Base-by-base conservation (phyloP, 108 stramenopile genomes). In the Parmales sp. region DNA sequence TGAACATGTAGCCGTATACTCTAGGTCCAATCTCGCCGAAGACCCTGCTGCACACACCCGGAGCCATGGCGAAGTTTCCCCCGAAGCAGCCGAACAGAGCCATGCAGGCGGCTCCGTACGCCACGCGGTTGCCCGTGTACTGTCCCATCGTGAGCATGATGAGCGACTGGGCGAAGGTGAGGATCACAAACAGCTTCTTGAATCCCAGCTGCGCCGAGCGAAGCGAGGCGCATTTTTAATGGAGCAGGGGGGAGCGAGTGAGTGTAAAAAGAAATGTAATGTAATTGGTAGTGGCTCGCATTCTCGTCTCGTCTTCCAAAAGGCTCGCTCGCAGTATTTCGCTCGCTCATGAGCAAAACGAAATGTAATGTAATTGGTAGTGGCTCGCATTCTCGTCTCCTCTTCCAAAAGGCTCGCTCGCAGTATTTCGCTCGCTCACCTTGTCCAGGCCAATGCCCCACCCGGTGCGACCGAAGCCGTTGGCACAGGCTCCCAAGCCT, bases 51-150 rank as follows among this genome's bases (percentile, higher is more conserved):
- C 72, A 29, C 8, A 34, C 39, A 4, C 73, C 72, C 13, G 78
- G 76, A 65, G 74, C 78, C 72, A 81, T 76, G 65, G 78, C 75
- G 34, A 81, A 81, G 77, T 70, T 78, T 1, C 80, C 80, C 4
- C 78, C 80, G n/a, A 79, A 44, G 63, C 67, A 70, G 49, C 69
- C 74, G 45, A 76, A 76, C 26, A 73, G 38, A n/a, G 49, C 23
- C 37, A 70, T 48, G 25, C 74, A 75, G 5, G 43, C 70, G 11
- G 51, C 6, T 11, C 51, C 28, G 69, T 68, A 80, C 4, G 66
- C 45, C 28, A 38, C 6, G 26, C 68, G 70, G 4, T 68, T 70
- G 37, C 39, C 37, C 1, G 68, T 48, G 45, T 54, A 37, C 28
- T 37, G 25, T 29, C 64, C 70, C 69, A 74, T 74, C 23, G 65